Evolutionary conservation across 371 early-diverging fungal species (phyloP).

Genomic region (Catenaria anguillulae): DNA sequence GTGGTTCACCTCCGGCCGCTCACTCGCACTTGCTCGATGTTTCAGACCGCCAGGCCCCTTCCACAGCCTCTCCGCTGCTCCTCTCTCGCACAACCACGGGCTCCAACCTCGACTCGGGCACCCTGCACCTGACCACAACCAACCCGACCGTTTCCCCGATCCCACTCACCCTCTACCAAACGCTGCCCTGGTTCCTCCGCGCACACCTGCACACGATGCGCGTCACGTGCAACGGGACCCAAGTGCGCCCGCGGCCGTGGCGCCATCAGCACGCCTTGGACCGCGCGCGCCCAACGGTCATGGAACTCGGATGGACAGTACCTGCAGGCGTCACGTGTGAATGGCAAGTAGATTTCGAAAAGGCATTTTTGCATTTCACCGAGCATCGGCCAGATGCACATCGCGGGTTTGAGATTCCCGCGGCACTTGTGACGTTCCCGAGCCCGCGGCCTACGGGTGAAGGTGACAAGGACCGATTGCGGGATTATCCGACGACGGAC

Average conservation of each 20-base stretch:
- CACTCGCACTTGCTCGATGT: too few relatives aligned
- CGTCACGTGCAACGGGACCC: constrained; percentile 1
- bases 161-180: constrained; percentile 50
- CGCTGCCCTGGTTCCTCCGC: constrained; percentile 82
- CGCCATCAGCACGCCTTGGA: constrained; percentile 59
- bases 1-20: too few relatives aligned
- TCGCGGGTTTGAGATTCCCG: constrained; percentile 86
- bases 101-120: too few relatives aligned
- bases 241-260: constrained; percentile 9
- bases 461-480: too few relatives aligned
- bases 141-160: constrained; percentile 14
- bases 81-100: too few relatives aligned
- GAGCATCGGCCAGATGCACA: constrained; percentile 95
- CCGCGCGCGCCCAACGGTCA: constrained; percentile 57
- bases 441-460: too few relatives aligned
- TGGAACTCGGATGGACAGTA: constrained; percentile 54
- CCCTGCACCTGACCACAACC: constrained; percentile 50
- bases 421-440: too few relatives aligned
- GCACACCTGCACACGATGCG: constrained; percentile 72
- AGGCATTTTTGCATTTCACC: constrained; percentile 76
- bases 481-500: too few relatives aligned
- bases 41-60: too few relatives aligned
- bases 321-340: constrained; percentile 50
- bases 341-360: constrained; percentile 64
- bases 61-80: too few relatives aligned